phyloP scores from a whole-genome alignment of 1,139 yeast species.

The Nakaseomyces glabratus region DNA sequence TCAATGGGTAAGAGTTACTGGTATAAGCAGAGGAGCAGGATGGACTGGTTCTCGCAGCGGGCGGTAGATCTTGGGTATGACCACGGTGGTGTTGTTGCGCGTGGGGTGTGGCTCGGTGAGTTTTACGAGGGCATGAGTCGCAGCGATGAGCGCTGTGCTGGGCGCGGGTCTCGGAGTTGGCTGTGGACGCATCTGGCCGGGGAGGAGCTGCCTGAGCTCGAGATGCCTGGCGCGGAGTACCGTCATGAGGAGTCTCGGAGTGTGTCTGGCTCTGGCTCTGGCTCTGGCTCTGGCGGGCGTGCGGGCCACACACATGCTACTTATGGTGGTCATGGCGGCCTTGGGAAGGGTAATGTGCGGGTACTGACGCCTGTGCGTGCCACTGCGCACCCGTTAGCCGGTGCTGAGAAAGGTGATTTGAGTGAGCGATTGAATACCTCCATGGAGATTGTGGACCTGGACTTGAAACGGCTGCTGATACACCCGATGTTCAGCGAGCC shows the following conservation, averaged over 20 bases:
- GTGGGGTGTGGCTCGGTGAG: conserved; percentile 17
- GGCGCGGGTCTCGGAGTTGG: conserved; percentile 29
- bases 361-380: conserved; percentile 13
- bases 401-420: not conserved
- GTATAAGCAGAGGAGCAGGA: no score
- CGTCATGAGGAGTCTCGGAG: no score
- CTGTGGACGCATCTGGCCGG: conserved; percentile 17
- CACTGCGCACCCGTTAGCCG: conserved; percentile 12
- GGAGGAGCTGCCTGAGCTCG: conserved; percentile 7
- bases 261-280: no score
- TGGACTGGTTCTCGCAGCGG: conserved; percentile 4
- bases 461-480: conserved; percentile 53
- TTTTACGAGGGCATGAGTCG: not conserved
- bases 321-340: no score
- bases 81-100: conserved; percentile 5
- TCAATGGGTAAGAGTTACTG: no score
- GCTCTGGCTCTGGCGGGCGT: no score
- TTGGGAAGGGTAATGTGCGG: not conserved
- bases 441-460: conserved; percentile 47
- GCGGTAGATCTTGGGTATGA: conserved; percentile 5
- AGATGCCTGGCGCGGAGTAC: no score
- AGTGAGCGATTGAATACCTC: conserved; percentile 11
- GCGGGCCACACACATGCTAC: no score
- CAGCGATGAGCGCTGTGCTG: conserved; percentile 5
- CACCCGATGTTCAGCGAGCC: conserved; percentile 41